Conservation (phyloP, 495 filamentous ascomycete species). For the Neurospora cerealis region DNA sequence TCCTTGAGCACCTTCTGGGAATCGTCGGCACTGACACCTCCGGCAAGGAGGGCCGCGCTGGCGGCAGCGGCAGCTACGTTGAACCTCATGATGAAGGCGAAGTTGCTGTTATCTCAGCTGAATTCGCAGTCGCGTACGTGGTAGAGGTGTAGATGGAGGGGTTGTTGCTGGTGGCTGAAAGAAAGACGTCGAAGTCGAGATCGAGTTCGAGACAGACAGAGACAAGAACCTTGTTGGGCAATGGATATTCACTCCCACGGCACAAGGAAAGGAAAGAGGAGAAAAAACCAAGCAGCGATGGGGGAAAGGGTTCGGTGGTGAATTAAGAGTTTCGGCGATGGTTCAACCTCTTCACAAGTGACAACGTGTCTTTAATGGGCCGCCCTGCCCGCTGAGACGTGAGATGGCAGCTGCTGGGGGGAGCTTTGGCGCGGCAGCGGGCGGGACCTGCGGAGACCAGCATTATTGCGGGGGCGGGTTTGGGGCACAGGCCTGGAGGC, state of each 20-base stretch:
- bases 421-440: slow-evolving; percentile 5
- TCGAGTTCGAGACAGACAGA: slow-evolving; percentile 14
- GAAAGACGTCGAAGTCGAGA: slow-evolving; percentile 6
- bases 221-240: slow-evolving; percentile 13
- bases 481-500: slow-evolving; percentile 3
- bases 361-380: slow-evolving; percentile 28
- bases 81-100: slow-evolving; percentile 52
- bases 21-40: slow-evolving; percentile 63
- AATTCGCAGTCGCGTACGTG: slow-evolving; percentile 7
- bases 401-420: slow-evolving; percentile 11
- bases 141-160: slow-evolving; percentile 5
- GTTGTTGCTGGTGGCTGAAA: slow-evolving; percentile 4
- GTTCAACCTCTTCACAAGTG: slow-evolving; percentile 12
- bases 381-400: not conserved
- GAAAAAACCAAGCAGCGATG: slow-evolving; percentile 2
- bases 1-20: slow-evolving; percentile 46
- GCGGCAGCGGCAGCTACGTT: slow-evolving; percentile 62
- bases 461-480: slow-evolving; percentile 13
- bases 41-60: slow-evolving; percentile 57
- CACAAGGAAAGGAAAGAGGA: slow-evolving; percentile 26
- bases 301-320: slow-evolving; percentile 8
- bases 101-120: slow-evolving; percentile 9
- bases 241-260: slow-evolving; percentile 33
- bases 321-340: slow-evolving; percentile 21
- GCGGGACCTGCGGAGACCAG: slow-evolving; percentile 3